A percentile compares a stretch with the other conserved stretches of the same genome.
Evolutionary conservation across 495 filamentous ascomycete genomes (phyloP).

Genomic region (Daldinia caldariorum): DNA sequence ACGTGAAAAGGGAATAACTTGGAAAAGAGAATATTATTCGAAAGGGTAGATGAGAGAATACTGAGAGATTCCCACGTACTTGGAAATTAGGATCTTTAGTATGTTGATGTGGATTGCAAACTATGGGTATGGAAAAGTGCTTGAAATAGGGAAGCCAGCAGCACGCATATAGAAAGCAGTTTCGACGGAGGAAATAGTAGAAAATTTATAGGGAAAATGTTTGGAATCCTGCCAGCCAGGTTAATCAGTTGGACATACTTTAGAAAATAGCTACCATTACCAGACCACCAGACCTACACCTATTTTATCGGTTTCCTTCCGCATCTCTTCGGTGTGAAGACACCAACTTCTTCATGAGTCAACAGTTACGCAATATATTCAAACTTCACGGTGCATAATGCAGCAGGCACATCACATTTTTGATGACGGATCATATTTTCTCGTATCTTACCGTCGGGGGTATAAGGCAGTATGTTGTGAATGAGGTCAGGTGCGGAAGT

Average conservation of each 20-base stretch:
- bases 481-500: neutral
- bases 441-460: conserved; percentile 10
- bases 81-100: neutral
- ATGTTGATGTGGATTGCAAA: neutral
- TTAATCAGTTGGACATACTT: neutral
- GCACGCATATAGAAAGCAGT: neutral
- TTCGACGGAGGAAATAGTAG: neutral
- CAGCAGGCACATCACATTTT: neutral
- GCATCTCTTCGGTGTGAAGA: neutral
- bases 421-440: conserved; percentile 10
- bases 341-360: no score
- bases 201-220: neutral
- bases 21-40: neutral
- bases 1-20: neutral
- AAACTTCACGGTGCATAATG: neutral
- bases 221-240: neutral
- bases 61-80: neutral
- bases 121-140: neutral
- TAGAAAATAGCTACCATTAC: neutral
- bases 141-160: neutral
- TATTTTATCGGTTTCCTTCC: neutral
- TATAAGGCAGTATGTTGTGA: neutral
- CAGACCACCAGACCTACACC: neutral
- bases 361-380: neutral
- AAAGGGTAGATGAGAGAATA: neutral